These are phyloP conservation scores for Akanthomyces uredinophilus DNA, from an alignment of 2,329 filamentous ascomycete species.

Conservation along the genomic window DNA sequence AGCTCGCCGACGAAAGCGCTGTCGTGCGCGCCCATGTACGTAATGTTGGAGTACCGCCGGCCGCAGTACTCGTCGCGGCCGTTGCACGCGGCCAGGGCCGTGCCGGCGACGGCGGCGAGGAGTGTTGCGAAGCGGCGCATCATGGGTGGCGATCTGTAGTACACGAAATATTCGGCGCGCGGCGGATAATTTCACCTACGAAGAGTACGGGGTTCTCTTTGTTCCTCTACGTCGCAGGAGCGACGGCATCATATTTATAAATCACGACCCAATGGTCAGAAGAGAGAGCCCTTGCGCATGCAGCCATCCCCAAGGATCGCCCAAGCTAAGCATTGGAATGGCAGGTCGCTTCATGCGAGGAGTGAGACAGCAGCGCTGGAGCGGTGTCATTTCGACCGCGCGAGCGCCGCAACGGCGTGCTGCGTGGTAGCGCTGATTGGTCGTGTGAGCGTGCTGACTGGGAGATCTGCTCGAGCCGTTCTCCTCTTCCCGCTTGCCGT, in stretches of 20 bases:
- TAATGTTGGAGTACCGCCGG: conserved; percentile 54
- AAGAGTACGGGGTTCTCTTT: background rate
- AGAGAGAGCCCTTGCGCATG: background rate
- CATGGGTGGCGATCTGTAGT: background rate
- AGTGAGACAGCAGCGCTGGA: background rate
- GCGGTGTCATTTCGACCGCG: background rate
- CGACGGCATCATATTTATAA: background rate
- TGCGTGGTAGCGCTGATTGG: background rate
- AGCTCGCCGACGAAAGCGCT: conserved; percentile 56
- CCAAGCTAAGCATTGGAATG: conserved; percentile 1
- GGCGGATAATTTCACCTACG: background rate
- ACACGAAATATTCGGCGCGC: background rate
- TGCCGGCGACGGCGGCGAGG: background rate
- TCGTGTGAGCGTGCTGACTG: background rate
- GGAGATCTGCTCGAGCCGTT: background rate
- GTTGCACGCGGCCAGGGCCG: conserved; percentile 43
- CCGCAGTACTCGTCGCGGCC: conserved; percentile 51
- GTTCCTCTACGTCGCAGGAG: background rate
- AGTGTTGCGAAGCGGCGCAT: background rate
- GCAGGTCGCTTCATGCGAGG: background rate
- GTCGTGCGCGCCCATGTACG: conserved; percentile 61
- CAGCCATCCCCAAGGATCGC: background rate
- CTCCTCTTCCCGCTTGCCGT: background rate
- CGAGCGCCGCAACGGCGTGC: background rate
- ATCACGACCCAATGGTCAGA: background rate